Evolutionary conservation across 805 yeast species (phyloP), one percentile per base, ranked within the genome.

Genomic region (Debaryomyces prosopidis): DNA sequence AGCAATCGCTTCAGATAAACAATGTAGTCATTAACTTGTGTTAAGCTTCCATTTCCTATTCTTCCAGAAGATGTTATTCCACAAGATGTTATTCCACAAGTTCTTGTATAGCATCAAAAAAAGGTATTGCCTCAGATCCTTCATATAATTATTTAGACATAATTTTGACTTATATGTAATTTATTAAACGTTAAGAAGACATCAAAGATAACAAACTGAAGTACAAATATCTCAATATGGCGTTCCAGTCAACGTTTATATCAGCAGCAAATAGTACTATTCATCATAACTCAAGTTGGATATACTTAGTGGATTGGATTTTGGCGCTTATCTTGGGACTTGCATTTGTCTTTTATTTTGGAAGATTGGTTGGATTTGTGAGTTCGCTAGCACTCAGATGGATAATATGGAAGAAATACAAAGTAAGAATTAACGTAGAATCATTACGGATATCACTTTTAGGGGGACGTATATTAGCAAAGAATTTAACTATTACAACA

Each of bases 221-320:
- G 26, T 10, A 23, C 26, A 23, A 23, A 14, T 14, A 30, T 2
- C 12, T 12, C 14, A 14, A 12, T 14, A 65, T 65, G 68, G 64
- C 60, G 39, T 51, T 62, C 28, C 56, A 54, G 31, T 51, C 59
- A 30, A 56, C 56, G 40, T 63, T 58, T 45, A 53, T 63, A n/a
- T 48, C 63, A 26, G 65, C 59, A 34, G 45, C 59, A 12, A 55
- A 60, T 28, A 47, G 49, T 40, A 50, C 60, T 10, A 52, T 53
- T 27, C 51, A 48, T 27, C 53, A 48, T 42, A 60, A 61, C 32
- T 63, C 73, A 16, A 54, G 65, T 36, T 69, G 75, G 96, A 89
- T 88, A 17, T 92, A 91, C 64, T 69, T 91, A 51, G 85, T 82
- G 14, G 90, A 89, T 60, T 89, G 97, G 95, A 66, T 87, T 27